These are phyloP conservation scores for Hypomyces perniciosus DNA, from an alignment of 2,329 filamentous ascomycete species.

Conservation along the genomic window DNA sequence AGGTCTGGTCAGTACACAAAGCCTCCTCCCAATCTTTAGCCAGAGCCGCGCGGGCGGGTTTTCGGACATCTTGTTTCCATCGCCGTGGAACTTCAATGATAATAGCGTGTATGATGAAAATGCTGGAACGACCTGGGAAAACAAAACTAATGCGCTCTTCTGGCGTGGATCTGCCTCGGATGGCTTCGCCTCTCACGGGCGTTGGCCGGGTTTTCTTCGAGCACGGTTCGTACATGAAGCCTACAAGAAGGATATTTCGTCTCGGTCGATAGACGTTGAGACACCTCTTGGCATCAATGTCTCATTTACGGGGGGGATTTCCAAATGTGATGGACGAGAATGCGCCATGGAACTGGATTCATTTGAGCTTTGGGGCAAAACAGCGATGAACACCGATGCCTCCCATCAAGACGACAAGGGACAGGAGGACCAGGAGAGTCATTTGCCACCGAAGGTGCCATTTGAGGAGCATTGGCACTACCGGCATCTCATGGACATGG, in stretches of 20 bases:
- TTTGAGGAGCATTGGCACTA: constrained; percentile 43
- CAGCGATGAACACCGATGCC: constrained; percentile 10
- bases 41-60: constrained; percentile 50
- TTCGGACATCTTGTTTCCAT: constrained; percentile 46
- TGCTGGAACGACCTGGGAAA: constrained; percentile 40
- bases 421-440: constrained; percentile 9
- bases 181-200: constrained; percentile 31
- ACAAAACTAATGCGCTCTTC: constrained; percentile 44
- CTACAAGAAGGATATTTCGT: constrained; percentile 33
- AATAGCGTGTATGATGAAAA: constrained; percentile 47
- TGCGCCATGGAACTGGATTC: constrained; percentile 32
- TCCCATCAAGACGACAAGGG: constrained; percentile 16
- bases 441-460: constrained; percentile 4
- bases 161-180: constrained; percentile 55
- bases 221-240: constrained; percentile 58
- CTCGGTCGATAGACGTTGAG: constrained; percentile 20
- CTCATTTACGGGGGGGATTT: constrained; percentile 34
- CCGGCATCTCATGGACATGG: constrained; percentile 66
- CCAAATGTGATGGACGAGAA: constrained; percentile 36
- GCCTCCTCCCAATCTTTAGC: constrained; percentile 49
- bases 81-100: constrained; percentile 52
- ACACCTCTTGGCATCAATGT: constrained; percentile 26
- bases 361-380: constrained; percentile 35
- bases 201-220: constrained; percentile 60
- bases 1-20: constrained; percentile 44